Evolutionary conservation across 2,329 filamentous ascomycete species (phyloP).

Genomic region (Penicillium sp.): DNA sequence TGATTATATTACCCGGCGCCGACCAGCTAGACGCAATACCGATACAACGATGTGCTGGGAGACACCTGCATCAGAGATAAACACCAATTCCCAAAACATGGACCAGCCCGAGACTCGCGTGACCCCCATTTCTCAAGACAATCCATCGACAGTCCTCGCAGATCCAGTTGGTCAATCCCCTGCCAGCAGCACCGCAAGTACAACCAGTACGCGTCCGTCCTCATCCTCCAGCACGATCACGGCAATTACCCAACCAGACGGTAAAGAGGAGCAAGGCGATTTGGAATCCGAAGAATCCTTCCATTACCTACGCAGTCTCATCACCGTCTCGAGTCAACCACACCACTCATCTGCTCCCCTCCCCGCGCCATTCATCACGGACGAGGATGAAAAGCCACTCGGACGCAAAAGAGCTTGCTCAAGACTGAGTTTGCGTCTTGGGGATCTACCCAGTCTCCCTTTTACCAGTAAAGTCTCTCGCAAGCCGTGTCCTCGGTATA

Average conservation of each 20-base stretch:
- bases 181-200: not conserved
- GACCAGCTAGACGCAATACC: constrained; percentile 1
- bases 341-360: constrained; percentile 3
- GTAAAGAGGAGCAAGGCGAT: not conserved
- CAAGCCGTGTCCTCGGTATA: constrained; percentile 16
- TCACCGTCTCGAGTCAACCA: constrained; percentile 15
- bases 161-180: constrained; percentile 8
- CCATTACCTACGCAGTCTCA: constrained; percentile 18
- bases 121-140: too few species aligned
- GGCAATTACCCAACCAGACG: not conserved
- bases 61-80: too few species aligned
- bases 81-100: not conserved
- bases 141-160: constrained; percentile 12
- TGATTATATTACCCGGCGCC: constrained; percentile 5
- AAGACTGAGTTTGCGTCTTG: constrained; percentile 15
- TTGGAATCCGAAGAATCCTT: constrained; percentile 12
- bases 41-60: too few species aligned
- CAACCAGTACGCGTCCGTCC: constrained; percentile 1
- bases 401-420: constrained; percentile 17
- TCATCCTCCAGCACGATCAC: constrained; percentile 1
- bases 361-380: constrained; percentile 1
- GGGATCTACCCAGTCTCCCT: constrained; percentile 10
- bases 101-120: too few species aligned
- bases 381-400: not conserved
- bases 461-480: constrained; percentile 8